Base-by-base conservation (phyloP, 345 rosid species). In the Citrus maxima region DNA sequence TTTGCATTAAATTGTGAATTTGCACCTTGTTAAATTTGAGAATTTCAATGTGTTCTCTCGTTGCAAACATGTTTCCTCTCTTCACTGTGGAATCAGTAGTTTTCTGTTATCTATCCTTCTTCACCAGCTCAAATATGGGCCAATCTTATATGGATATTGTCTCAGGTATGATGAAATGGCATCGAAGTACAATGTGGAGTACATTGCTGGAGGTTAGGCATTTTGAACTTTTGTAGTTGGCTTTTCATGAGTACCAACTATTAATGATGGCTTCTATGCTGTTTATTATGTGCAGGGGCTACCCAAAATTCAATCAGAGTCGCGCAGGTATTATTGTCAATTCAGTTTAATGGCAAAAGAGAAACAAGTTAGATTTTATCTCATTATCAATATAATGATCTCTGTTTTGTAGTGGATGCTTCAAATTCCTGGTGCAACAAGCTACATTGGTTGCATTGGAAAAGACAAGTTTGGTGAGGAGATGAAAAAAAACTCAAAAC, bases 241-340 rank as follows among this genome's bases (percentile, higher is more conserved):
- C 49, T 75, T 75, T 76, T 67, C 19, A 54, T 25, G 27, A 35
- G 72, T 67, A 68, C 54, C 24, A 18, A 12, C 18, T 9, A 25
- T 55, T 32, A n/a, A 24, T 66, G 49, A 34, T 27, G 49, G 19
- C n/a, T 56, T 66, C 46, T 19, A 55, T 67, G 28, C 19, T 32
- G 9, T 34, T 54, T 37, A 25, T 77, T 10, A 4, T 25, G 40
- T 77, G 49, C 73, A 90, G 94, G 93, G 80, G 94, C 97, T 69
- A 97, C 99, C 16, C 99, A 97, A 80, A 97, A 97, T 81, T 94
- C 98, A 30, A 92, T 97, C 81, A 91, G 81, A 79, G 99, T 97
- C 82, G 97, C 98, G 8, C 98, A 97, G 97, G 99, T 93, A 72
- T 56, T 73, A 67, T 74, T 38, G 28, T 67, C 72, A 37, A 67